These are phyloP conservation scores for Lentinula boryana DNA, from an alignment of 768 basidiomycete genomes.

Conservation along the genomic window DNA sequence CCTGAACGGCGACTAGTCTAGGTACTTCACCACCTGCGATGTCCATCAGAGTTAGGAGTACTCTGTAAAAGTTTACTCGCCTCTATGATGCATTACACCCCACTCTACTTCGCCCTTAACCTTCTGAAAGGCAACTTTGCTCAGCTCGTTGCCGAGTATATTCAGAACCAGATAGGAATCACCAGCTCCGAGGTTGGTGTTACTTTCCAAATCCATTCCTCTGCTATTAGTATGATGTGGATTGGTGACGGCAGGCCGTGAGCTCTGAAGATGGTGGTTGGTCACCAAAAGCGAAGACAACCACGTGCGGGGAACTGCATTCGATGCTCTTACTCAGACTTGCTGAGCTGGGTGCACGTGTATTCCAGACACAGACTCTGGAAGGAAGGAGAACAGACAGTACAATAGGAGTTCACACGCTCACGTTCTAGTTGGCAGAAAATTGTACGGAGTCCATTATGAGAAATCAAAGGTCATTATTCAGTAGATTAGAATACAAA, in stretches of 20 bases:
- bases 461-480: no score
- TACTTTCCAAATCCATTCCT: not conserved
- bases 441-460: no score
- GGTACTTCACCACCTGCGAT: slow-evolving; percentile 67
- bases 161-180: slow-evolving; percentile 58
- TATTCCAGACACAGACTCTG: no score
- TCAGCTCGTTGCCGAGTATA: slow-evolving; percentile 49
- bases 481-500: not conserved
- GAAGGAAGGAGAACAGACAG: no score
- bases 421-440: no score
- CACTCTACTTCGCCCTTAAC: slow-evolving; percentile 63
- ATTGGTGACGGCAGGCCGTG: no score
- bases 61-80: slow-evolving; percentile 24
- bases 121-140: slow-evolving; percentile 49
- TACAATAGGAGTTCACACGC: no score
- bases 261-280: not conserved
- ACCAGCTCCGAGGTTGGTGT: slow-evolving; percentile 42
- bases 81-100: slow-evolving; percentile 71
- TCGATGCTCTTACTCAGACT: no score
- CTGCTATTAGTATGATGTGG: not conserved
- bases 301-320: not conserved
- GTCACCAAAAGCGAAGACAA: not conserved
- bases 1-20: slow-evolving; percentile 57
- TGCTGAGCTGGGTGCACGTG: no score
- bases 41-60: not conserved